Base-by-base conservation (phyloP, 2,329 filamentous ascomycete species). In the Trichoderma guizhouense region DNA sequence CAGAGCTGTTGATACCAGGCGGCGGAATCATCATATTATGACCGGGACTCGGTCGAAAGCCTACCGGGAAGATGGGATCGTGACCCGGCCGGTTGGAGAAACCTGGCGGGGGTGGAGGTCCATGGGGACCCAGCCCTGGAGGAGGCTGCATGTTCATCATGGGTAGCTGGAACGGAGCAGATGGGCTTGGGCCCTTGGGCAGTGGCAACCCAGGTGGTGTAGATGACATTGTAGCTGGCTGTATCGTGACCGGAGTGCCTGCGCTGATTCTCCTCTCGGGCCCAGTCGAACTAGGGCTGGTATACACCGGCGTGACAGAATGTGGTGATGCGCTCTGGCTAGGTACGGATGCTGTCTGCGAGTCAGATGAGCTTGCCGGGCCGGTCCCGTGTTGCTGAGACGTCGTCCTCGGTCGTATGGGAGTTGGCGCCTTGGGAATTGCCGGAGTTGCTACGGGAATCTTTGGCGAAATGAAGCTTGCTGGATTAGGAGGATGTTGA, bases 381-480 rank as follows among this genome's bases (percentile, higher is more conserved):
- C 91, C 89, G 11, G 90, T 90, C 30, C 91, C 91, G 79, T 96
- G 93, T 74, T 97, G 94, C 74, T 97, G 93, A 9, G 94, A 96
- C 61, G 89, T 83, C 73, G 95, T 93, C 70, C 93, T 90, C 47
- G 90, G 88, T 74, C 92, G 92, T 74, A 90, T 91, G 9, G 94
- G 93, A 14, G 93, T 95, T 6, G 94, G 90, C 24, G 91, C 91
- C 80, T 97, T 97, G 14, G 94, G 91, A 61, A 97, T 83, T 30
- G 90, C 91, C 8, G 96, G 95, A 39, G 93, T 96, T 11, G 93
- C 92, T 73, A 93, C 86, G 32, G 91, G 84, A 65, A 95, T 88
- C 79, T 94, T 93, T 8, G 95, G 95, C 18, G 95, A 98, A 62
- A 90, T 89, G 74, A 91, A 87, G 72, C 84, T 86, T 36, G 88